Evolutionary conservation across 1,284 basidiomycete genomes (phyloP).

Genomic region (Salmacisia buchloeana): DNA sequence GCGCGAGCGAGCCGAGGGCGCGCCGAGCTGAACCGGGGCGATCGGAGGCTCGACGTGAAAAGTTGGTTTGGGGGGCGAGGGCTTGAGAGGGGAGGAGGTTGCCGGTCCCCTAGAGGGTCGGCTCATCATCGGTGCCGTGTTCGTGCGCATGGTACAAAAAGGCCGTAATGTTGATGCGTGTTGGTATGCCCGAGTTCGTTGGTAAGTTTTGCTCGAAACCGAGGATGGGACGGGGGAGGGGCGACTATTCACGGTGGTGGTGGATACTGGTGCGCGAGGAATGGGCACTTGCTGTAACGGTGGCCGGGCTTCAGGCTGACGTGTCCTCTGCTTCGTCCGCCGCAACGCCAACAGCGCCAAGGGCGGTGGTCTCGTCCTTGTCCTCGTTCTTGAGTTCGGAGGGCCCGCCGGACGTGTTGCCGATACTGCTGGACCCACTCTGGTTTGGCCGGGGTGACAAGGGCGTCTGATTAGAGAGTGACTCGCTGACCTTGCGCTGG

Average conservation of each 20-base stretch:
- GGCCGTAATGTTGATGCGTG: background rate
- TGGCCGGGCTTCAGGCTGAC: background rate
- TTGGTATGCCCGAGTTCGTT: background rate
- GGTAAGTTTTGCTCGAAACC: background rate
- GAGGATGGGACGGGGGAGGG: background rate
- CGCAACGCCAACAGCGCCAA: conserved; percentile 1
- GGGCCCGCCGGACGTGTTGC: background rate
- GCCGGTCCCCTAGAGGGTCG: too few relatives aligned
- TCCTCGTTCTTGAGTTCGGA: background rate
- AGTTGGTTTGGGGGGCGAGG: too few relatives aligned
- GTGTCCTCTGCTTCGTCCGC: conserved; percentile 1
- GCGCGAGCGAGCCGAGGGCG: too few relatives aligned
- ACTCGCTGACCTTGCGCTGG: conserved; percentile 9
- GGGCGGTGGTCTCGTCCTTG: background rate
- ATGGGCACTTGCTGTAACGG: background rate
- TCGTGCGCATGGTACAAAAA: background rate
- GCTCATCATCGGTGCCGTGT: too few relatives aligned
- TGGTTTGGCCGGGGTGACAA: background rate
- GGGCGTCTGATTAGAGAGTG: background rate
- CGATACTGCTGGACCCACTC: background rate
- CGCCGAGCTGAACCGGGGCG: too few relatives aligned
- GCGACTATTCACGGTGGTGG: background rate
- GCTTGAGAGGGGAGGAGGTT: too few relatives aligned
- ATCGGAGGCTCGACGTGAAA: too few relatives aligned
- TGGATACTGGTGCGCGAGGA: background rate